Evolutionary conservation across 352 stramenopile species (phyloP).

Genomic region (Pythium scleroteichum): DNA sequence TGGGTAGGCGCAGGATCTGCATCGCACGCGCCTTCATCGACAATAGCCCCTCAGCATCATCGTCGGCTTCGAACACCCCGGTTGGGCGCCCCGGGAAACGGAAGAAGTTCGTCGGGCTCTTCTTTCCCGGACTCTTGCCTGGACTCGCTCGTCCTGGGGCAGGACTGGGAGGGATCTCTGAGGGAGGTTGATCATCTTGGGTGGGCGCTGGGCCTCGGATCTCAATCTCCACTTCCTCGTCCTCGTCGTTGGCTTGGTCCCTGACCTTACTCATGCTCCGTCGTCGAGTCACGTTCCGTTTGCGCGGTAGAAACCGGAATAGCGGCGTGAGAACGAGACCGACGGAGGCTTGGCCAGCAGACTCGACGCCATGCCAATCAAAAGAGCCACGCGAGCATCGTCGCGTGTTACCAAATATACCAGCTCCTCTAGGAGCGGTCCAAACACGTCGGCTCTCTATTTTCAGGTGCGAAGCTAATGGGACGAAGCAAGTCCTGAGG

Average conservation of each 20-base stretch:
- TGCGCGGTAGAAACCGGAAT: conserved; percentile 10
- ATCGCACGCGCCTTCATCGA: conserved; percentile 13
- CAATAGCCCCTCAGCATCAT: neutral
- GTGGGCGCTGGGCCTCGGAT: conserved; percentile 14
- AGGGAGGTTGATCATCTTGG: neutral
- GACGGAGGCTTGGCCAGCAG: too few species aligned
- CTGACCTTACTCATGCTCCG: conserved; percentile 5
- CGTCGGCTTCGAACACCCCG: conserved; percentile 12
- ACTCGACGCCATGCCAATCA: too few species aligned
- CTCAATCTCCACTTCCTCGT: conserved; percentile 28
- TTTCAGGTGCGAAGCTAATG: too few species aligned
- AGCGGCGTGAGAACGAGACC: neutral
- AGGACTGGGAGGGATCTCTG: neutral
- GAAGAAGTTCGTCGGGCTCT: conserved; percentile 17
- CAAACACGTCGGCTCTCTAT: too few species aligned
- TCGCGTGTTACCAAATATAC: too few species aligned
- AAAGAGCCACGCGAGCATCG: too few species aligned
- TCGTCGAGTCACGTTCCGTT: neutral
- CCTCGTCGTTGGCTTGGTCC: conserved; percentile 13
- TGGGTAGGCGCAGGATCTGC: conserved; percentile 19
- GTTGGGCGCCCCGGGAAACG: conserved; percentile 15
- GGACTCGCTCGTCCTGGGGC: neutral
- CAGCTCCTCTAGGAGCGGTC: too few species aligned
- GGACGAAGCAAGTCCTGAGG: too few species aligned
- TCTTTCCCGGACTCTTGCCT: conserved; percentile 2